A percentile compares a stretch with the other conserved stretches of the same genome.
These are phyloP conservation scores for Alternaria sp. DNA, from an alignment of 2,329 filamentous ascomycete genomes.

Conservation along the genomic window DNA sequence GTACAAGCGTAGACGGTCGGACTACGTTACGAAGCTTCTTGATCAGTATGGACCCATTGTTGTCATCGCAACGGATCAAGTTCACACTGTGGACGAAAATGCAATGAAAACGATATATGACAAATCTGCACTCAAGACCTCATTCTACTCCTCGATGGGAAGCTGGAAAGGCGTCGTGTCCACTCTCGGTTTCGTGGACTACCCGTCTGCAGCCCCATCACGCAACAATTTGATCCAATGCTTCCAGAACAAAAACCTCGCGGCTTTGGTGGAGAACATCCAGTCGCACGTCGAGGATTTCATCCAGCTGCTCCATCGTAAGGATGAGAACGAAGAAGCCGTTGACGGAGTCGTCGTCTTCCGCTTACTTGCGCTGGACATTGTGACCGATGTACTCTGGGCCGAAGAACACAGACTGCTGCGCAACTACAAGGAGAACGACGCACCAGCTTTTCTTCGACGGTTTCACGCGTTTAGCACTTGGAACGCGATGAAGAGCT, in stretches of 20 bases:
- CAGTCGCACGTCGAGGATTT: slow-evolving; percentile 12
- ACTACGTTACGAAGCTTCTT: slow-evolving; percentile 3
- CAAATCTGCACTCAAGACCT: slow-evolving; percentile 2
- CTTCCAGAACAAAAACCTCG: slow-evolving; percentile 14
- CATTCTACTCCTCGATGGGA: slow-evolving; percentile 9
- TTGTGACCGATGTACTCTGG: slow-evolving; percentile 14
- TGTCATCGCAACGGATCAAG: slow-evolving; percentile 4
- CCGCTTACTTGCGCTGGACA: slow-evolving; percentile 7
- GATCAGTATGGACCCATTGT: slow-evolving; percentile 4
- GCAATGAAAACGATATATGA: slow-evolving; percentile 12
- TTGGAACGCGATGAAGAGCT: slow-evolving; percentile 10
- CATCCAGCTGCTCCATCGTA: slow-evolving; percentile 1
- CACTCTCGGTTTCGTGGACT: slow-evolving; percentile 8
- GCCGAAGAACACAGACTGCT: slow-evolving; percentile 2
- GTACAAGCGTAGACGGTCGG: background rate
- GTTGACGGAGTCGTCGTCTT: slow-evolving; percentile 8
- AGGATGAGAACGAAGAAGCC: background rate
- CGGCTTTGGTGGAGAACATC: slow-evolving; percentile 7
- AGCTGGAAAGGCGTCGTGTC: slow-evolving; percentile 9
- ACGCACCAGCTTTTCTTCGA: background rate
- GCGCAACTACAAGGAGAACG: background rate
- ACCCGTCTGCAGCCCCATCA: slow-evolving; percentile 6
- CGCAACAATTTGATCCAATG: slow-evolving; percentile 12
- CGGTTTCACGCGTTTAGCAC: slow-evolving; percentile 10
- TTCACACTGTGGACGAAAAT: slow-evolving; percentile 6